These are phyloP conservation scores for Raphanus hybrid DNA, from an alignment of 441 rosid species.

Conservation along the genomic window DNA sequence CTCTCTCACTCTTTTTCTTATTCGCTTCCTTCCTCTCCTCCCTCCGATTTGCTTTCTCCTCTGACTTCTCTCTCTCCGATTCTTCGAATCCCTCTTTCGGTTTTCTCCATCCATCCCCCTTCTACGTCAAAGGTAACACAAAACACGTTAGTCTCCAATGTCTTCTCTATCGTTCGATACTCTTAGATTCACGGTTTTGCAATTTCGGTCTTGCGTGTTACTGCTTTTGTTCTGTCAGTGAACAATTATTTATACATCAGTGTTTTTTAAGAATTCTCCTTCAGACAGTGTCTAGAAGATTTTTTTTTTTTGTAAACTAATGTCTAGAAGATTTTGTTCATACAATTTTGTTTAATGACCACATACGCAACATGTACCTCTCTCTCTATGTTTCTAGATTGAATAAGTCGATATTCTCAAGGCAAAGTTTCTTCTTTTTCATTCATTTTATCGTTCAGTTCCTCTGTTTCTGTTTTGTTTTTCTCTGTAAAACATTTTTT, in stretches of 20 bases:
- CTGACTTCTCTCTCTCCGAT: neutral
- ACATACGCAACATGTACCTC: neutral
- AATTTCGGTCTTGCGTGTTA: neutral
- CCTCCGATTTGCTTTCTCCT: slow-evolving; percentile 11
- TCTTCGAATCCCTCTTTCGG: neutral
- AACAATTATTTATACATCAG: neutral
- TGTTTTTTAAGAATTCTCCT: neutral
- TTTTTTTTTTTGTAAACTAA: neutral
- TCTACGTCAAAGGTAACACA: slow-evolving; percentile 24
- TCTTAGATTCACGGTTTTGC: neutral
- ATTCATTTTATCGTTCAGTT: neutral
- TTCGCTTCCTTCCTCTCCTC: neutral
- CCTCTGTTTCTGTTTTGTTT: slow-evolving; percentile 35
- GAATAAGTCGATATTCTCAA: slow-evolving; percentile 2
- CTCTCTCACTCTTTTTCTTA: slow-evolving; percentile 33
- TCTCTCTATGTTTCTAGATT: neutral
- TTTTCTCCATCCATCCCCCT: slow-evolving; percentile 1
- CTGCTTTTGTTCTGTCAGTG: neutral
- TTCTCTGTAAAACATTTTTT: neutral
- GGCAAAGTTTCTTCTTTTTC: neutral
- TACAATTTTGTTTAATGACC: neutral
- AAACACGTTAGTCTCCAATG: neutral
- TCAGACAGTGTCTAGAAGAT: neutral
- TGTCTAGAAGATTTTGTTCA: neutral
- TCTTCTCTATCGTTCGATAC: slow-evolving; percentile 7